Conservation (phyloP, 1,139 yeast genomes). For the Suhomyces atakaporum region DNA sequence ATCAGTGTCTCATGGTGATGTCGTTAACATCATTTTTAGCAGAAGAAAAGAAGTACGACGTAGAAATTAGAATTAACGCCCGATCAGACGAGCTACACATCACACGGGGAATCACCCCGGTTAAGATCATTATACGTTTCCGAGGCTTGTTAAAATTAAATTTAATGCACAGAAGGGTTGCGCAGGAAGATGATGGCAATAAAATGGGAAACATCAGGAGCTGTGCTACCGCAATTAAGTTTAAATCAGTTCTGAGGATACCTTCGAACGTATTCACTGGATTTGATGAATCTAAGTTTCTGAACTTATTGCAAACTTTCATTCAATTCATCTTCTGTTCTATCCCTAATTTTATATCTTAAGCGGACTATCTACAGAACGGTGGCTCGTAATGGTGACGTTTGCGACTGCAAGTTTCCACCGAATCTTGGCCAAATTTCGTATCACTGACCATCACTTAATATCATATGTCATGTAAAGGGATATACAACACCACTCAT, state of each 20-base stretch:
- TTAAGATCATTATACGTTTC: conserved; percentile 12
- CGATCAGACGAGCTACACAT: conserved; percentile 10
- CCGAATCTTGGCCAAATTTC: no score
- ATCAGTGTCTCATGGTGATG: no score
- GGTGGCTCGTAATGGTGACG: conserved; percentile 1
- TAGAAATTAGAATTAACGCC: conserved; percentile 3
- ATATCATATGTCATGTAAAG: no score
- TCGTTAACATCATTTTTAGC: no score
- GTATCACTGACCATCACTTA: no score
- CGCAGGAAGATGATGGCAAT: conserved; percentile 4
- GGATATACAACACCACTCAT: no score
- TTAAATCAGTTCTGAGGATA: no score
- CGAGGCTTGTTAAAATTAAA: conserved; percentile 14
- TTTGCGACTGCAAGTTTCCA: not conserved
- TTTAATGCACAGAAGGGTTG: conserved; percentile 10
- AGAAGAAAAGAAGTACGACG: not conserved
- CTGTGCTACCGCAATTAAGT: no score
- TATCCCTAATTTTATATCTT: not conserved
- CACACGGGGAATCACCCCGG: conserved; percentile 11
- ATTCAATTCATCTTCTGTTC: not conserved
- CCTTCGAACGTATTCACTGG: no score
- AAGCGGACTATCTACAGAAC: not conserved
- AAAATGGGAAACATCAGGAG: not conserved
- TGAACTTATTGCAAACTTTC: no score
- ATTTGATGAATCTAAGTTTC: no score